Percentiles rank a stretch among this genome's conserved stretches.
Evolutionary conservation across 2,329 filamentous ascomycete genomes (phyloP).

Genomic region (Ophiognomonia clavigignenti-juglandacearum): DNA sequence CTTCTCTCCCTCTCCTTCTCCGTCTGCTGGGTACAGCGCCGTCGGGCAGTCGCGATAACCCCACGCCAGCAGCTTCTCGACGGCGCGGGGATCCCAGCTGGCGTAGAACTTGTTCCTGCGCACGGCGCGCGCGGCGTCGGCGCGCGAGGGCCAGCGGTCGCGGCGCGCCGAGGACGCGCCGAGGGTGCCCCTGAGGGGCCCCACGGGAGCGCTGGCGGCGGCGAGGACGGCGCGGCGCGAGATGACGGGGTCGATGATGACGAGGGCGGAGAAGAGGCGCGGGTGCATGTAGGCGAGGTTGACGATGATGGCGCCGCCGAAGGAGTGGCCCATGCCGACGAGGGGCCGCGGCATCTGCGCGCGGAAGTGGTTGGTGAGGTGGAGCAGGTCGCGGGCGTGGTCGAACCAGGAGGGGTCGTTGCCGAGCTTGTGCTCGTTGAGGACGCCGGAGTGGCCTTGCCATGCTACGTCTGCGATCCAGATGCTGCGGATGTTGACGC

Average conservation of each 20-base stretch:
- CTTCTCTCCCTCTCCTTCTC: slow-evolving; percentile 19
- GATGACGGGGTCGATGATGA: slow-evolving; percentile 84
- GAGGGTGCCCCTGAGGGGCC: slow-evolving; percentile 35
- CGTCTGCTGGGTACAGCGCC: slow-evolving; percentile 40
- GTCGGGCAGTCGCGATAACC: slow-evolving; percentile 76
- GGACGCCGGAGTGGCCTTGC: slow-evolving; percentile 71
- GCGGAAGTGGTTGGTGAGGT: slow-evolving; percentile 81
- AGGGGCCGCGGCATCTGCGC: slow-evolving; percentile 75
- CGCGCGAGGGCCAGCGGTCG: slow-evolving; percentile 76
- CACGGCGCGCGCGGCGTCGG: slow-evolving; percentile 64
- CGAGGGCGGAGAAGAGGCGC: slow-evolving; percentile 67
- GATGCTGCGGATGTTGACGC: slow-evolving; percentile 71
- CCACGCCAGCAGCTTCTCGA: slow-evolving; percentile 67
- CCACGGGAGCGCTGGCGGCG: slow-evolving; percentile 25
- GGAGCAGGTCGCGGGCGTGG: slow-evolving; percentile 75
- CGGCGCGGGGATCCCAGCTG: slow-evolving; percentile 74
- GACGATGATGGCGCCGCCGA: slow-evolving; percentile 71
- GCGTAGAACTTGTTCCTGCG: slow-evolving; percentile 69
- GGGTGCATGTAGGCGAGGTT: slow-evolving; percentile 74
- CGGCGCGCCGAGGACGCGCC: slow-evolving; percentile 65
- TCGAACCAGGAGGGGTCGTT: slow-evolving; percentile 90
- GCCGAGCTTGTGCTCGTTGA: slow-evolving; percentile 73
- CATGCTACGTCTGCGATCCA: slow-evolving; percentile 90
- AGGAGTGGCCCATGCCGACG: slow-evolving; percentile 82
- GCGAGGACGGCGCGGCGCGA: slow-evolving; percentile 38